Percentiles rank a stretch among this genome's conserved stretches.
These are phyloP conservation scores for Cucumis sativus DNA, from an alignment of 306 rosid species.

Conservation along the genomic window Cucumber_9930_V3 NC_026659.2:27119001-27119500, in stretches of 20 bases:
- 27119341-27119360: too few species aligned
- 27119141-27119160: background rate
- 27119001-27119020: background rate
- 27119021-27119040: background rate
- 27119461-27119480: too few species aligned
- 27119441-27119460: background rate
- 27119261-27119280: background rate
- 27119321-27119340: too few species aligned
- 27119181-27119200: background rate
- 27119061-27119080: background rate
- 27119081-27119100: background rate
- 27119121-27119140: background rate
- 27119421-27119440: background rate
- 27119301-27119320: too few species aligned
- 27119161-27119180: background rate
- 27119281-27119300: too few species aligned
- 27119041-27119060: background rate
- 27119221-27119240: background rate
- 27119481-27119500: too few species aligned
- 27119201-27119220: background rate
- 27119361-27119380: background rate
- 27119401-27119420: too few species aligned
- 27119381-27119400: background rate
- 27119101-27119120: background rate
- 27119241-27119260: slow-evolving; percentile 1